A percentile compares a stretch with the other conserved stretches of the same genome.
These are phyloP conservation scores for Podaxis sp. DNA, from an alignment of 768 basidiomycete species.

Conservation along the genomic window DNA sequence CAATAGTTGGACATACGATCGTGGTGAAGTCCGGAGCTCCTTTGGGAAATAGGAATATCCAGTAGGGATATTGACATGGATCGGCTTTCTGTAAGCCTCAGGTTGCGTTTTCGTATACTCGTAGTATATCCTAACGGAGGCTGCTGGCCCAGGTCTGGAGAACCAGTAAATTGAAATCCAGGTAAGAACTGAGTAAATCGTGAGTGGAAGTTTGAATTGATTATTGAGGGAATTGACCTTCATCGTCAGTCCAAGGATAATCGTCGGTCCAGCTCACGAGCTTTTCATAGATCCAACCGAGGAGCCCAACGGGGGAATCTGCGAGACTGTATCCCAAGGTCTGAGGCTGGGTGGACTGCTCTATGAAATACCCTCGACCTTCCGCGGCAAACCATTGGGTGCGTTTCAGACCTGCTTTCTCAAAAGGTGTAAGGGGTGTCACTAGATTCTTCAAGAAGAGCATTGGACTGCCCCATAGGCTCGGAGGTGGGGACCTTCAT, in stretches of 20 bases:
- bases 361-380: conserved; percentile 31
- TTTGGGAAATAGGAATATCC: conserved; percentile 51
- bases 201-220: not conserved
- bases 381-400: conserved; percentile 22
- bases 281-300: conserved; percentile 52
- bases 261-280: conserved; percentile 39
- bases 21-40: conserved; percentile 32
- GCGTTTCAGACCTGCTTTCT: conserved; percentile 29
- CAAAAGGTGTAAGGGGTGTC: conserved; percentile 24
- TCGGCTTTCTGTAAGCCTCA: conserved; percentile 1
- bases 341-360: conserved; percentile 46
- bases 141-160: conserved; percentile 53
- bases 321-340: conserved; percentile 49
- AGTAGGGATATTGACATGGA: conserved; percentile 32
- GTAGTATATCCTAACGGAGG: conserved; percentile 56
- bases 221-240: conserved; percentile 26
- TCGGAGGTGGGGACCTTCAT: conserved; percentile 17
- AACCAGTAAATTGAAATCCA: conserved; percentile 62
- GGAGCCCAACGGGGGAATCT: conserved; percentile 53
- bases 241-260: conserved; percentile 54
- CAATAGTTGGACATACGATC: conserved; percentile 20
- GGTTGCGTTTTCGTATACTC: conserved; percentile 28
- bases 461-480: conserved; percentile 20
- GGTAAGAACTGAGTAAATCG: conserved; percentile 37
- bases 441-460: conserved; percentile 23